phyloP scores from a whole-genome alignment of 2,329 filamentous ascomycete species.

The Cryphonectria nitschkei region DNA sequence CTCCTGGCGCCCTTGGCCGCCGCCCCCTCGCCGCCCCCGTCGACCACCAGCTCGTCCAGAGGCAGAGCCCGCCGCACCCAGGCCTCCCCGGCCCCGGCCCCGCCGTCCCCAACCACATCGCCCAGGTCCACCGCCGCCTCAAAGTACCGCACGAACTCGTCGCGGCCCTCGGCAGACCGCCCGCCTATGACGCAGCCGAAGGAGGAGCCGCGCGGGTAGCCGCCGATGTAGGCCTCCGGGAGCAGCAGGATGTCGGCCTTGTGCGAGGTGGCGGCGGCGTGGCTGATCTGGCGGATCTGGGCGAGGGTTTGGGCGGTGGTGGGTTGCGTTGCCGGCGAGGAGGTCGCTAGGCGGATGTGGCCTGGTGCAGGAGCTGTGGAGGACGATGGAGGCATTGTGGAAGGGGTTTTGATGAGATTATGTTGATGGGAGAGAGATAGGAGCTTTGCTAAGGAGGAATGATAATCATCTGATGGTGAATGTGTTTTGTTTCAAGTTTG shows the following conservation, averaged over 20 bases:
- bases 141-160: conserved; percentile 84
- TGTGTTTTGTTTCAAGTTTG: neutral
- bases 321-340: conserved; percentile 56
- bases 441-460: too few relatives aligned
- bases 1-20: conserved; percentile 45
- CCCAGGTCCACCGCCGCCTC: conserved; percentile 79
- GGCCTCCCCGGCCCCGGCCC: conserved; percentile 68
- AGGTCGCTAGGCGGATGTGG: conserved; percentile 57
- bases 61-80: conserved; percentile 70
- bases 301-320: conserved; percentile 64
- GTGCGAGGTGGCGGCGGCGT: conserved; percentile 57
- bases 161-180: conserved; percentile 69
- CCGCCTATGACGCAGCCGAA: conserved; percentile 78
- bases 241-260: conserved; percentile 75
- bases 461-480: too few relatives aligned
- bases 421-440: too few relatives aligned
- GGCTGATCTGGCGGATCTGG: conserved; percentile 66
- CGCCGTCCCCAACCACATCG: conserved; percentile 63
- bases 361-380: conserved; percentile 21
- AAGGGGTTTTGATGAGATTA: too few relatives aligned
- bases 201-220: conserved; percentile 80
- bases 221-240: conserved; percentile 89
- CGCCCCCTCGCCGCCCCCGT: conserved; percentile 39
- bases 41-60: conserved; percentile 42
- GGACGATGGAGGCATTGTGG: neutral